These are phyloP conservation scores for Choiromyces venosus DNA, from an alignment of 495 filamentous ascomycete genomes.

Conservation along the genomic window DNA sequence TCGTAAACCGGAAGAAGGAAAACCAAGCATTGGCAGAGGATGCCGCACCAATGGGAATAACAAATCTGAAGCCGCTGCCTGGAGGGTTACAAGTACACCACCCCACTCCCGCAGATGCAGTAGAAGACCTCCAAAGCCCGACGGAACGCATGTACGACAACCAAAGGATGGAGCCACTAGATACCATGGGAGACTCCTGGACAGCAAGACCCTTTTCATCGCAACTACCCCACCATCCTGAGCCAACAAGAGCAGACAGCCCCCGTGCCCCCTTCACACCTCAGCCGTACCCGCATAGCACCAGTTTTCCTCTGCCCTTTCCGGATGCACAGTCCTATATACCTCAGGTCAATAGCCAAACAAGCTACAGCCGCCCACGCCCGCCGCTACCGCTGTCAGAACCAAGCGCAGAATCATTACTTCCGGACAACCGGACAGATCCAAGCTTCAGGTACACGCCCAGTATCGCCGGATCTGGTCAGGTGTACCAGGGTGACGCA, in stretches of 20 bases:
- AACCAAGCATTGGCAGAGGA: neutral
- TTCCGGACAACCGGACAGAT: neutral
- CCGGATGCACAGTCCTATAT: neutral
- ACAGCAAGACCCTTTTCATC: neutral
- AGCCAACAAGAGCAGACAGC: neutral
- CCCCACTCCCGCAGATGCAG: conserved; percentile 19
- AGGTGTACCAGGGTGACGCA: neutral
- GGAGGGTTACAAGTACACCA: conserved; percentile 26
- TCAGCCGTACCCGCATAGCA: neutral
- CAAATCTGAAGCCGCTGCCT: neutral
- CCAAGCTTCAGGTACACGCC: neutral
- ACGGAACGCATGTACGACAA: neutral
- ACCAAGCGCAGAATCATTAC: neutral
- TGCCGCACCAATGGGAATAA: neutral
- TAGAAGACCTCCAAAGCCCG: neutral
- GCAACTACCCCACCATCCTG: neutral
- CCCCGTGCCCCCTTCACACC: neutral
- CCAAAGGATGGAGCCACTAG: neutral
- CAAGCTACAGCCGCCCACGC: neutral
- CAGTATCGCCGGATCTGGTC: neutral
- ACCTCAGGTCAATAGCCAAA: neutral
- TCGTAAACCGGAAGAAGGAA: conserved; percentile 19
- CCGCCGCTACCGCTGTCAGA: neutral
- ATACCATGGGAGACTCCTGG: neutral
- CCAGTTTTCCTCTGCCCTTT: neutral